phyloP scores from a whole-genome alignment of 306 rosid genomes.

The Prunus mume region DNA sequence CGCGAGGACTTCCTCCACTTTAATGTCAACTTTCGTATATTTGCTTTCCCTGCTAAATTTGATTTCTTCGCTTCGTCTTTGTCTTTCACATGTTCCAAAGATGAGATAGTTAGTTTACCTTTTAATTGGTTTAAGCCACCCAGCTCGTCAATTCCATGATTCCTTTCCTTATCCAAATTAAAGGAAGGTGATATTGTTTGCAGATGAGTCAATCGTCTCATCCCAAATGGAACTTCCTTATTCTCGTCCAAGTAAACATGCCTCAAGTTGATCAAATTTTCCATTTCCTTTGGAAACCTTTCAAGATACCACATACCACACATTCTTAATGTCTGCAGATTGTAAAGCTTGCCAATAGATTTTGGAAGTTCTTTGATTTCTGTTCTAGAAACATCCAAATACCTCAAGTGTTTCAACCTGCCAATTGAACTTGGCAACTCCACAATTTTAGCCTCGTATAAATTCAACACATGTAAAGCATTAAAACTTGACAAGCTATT shows the following conservation, averaged over 20 bases:
- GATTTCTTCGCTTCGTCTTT: background rate
- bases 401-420: background rate
- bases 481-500: no score
- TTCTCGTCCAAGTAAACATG: no score
- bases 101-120: background rate
- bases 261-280: no score
- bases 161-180: background rate
- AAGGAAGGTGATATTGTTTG: background rate
- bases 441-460: no score
- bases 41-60: background rate
- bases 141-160: no score
- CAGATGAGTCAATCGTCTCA: background rate
- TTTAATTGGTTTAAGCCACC: background rate
- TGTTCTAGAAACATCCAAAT: background rate
- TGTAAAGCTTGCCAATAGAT: conserved; percentile 5
- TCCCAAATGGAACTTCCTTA: background rate
- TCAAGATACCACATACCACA: accelerated
- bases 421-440: no score
- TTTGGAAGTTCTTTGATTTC: conserved; percentile 3
- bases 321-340: no score
- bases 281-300: no score
- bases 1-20: background rate
- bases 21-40: background rate
- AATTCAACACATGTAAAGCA: no score
- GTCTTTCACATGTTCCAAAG: background rate